These are phyloP conservation scores for Microstroma glucosiphilum DNA, from an alignment of 1,284 basidiomycete genomes.

Conservation along the genomic window DNA sequence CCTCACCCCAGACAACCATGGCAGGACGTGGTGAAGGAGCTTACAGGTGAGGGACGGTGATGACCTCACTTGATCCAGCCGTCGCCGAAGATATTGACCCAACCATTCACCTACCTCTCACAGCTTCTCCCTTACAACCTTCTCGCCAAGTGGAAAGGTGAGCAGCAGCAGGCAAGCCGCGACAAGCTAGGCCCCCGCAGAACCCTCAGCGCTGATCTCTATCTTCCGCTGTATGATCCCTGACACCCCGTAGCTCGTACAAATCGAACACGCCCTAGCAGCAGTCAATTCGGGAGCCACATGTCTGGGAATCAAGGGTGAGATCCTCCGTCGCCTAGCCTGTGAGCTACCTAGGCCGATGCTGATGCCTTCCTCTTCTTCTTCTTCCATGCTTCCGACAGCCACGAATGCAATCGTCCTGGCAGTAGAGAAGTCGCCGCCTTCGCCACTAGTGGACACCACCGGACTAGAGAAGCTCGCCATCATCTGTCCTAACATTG, in stretches of 20 bases:
- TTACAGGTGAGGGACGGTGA: too few species aligned
- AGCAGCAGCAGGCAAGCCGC: background rate
- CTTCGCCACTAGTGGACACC: conserved; percentile 94
- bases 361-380: conserved; percentile 12
- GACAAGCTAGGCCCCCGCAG: background rate
- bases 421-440: conserved; percentile 97
- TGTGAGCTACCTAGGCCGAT: conserved; percentile 17
- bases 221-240: background rate
- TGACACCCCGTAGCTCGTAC: conserved; percentile 50
- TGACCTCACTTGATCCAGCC: too few species aligned
- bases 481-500: conserved; percentile 94
- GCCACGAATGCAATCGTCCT: conserved; percentile 98
- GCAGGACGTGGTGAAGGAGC: too few species aligned
- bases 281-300: conserved; percentile 82
- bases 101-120: background rate
- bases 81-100: too few species aligned
- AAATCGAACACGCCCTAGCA: conserved; percentile 98
- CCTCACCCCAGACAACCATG: too few species aligned
- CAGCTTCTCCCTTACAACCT: conserved; percentile 97
- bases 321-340: conserved; percentile 15
- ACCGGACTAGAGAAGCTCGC: conserved; percentile 92
- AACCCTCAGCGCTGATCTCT: background rate
- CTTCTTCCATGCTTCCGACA: conserved; percentile 14
- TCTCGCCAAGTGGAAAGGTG: conserved; percentile 88
- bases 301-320: conserved; percentile 96